Evolutionary conservation across 257 asterid genomes (phyloP), one percentile per base, ranked within the genome.

Genomic region (Jaltomata sinuosa): DNA sequence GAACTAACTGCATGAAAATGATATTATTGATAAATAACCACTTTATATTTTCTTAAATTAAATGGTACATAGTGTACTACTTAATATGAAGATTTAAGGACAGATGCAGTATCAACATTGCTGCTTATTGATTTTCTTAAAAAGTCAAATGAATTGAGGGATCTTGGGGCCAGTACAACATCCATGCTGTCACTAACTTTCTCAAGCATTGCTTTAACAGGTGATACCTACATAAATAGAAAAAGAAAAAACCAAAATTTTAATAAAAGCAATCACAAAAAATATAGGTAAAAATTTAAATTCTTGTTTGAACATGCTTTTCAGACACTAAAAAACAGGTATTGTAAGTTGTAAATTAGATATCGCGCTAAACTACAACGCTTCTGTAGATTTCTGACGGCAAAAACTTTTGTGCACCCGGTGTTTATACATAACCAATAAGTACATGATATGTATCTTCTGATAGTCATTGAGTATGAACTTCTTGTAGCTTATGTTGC

Each of bases 81-180:
- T 82, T 65, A 83, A 80, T 8, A 65, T 83, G 85, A 83, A 72
- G 91, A 85, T 34, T 80, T 72, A 77, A 79, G 83, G 15, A 22
- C 82, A 83, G 71, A 83, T 79, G 77, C 79, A 40, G 54, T 79
- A 40, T 45, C 83, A 80, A 81, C 80, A 80, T 83, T 84, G 31
- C 61, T 27, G 18, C 64, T 57, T 14, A 55, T 50, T 80, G 93
- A 82, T 83, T 86, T 89, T 84, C 19, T 86, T 87, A 87, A 82
- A 84, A 95, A 90, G 84, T 94, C 97, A 61, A 95, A 59, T 19
- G 93, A 90, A 84, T 88, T 89, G 83, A 95, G 83, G 65, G 97
- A 94, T 86, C 90, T 85, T 65, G 97, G 92, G 86, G 92, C 83
- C 10, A 94, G 21, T 72, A 84, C 68, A 45, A 88, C 90, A 49